Conservation (phyloP, 306 rosid genomes). For the Pachyrhizus erosus region DNA sequence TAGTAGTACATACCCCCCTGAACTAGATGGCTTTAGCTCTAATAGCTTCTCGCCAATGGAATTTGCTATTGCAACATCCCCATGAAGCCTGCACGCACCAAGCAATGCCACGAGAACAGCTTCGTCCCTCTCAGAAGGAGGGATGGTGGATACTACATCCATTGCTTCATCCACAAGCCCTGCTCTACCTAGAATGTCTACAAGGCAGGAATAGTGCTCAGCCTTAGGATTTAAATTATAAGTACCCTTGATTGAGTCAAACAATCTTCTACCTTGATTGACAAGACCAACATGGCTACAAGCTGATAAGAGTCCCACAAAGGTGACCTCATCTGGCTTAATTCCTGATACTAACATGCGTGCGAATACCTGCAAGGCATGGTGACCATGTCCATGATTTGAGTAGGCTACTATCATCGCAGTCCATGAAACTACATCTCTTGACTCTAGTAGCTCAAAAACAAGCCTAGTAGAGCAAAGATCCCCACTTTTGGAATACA, state of each 20-base stretch:
- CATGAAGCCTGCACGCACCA: constrained; percentile 52
- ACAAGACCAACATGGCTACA: constrained; percentile 63
- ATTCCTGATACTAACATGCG: constrained; percentile 51
- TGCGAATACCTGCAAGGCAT: constrained; percentile 52
- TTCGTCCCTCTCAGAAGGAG: constrained; percentile 56
- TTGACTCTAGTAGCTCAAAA: constrained; percentile 50
- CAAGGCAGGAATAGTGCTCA: constrained; percentile 52
- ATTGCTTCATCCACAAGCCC: constrained; percentile 55
- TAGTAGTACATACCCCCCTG: constrained; percentile 51
- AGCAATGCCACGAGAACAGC: constrained; percentile 60
- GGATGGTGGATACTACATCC: constrained; percentile 36
- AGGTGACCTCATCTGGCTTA: constrained; percentile 51
- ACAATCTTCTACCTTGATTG: constrained; percentile 54
- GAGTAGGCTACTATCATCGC: constrained; percentile 55
- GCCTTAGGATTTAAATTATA: constrained; percentile 50
- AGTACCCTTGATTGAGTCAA: constrained; percentile 46
- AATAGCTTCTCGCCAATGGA: constrained; percentile 45
- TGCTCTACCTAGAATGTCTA: constrained; percentile 55
- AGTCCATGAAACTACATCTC: constrained; percentile 57
- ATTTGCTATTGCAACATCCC: constrained; percentile 47
- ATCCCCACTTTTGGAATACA: constrained; percentile 61
- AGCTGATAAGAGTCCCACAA: constrained; percentile 58
- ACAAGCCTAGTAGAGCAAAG: constrained; percentile 46
- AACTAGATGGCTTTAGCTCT: constrained; percentile 49
- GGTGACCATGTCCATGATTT: constrained; percentile 55